A percentile compares a stretch with the other conserved stretches of the same genome.
phyloP scores from a whole-genome alignment of 768 basidiomycete genomes.

The Pseudohyphozyma bogoriensis region DNA sequence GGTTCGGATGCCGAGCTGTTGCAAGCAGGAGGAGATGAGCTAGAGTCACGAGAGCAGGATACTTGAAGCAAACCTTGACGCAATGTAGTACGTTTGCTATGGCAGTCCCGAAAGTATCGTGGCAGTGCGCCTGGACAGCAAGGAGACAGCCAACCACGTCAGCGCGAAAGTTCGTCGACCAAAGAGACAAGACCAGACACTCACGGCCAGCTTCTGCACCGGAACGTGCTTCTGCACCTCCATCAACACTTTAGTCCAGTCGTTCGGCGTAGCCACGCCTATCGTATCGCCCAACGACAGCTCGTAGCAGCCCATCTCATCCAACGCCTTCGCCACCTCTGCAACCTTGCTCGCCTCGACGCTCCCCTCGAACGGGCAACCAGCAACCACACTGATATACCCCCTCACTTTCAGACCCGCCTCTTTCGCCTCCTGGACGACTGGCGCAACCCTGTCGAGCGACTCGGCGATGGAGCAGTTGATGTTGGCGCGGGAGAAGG shows the following conservation, averaged over 20 bases:
- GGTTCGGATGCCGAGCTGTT: conserved; percentile 54
- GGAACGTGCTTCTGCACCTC: conserved; percentile 55
- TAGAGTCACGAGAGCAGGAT: not conserved
- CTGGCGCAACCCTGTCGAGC: conserved; percentile 52
- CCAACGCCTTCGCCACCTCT: conserved; percentile 57
- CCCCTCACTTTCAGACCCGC: conserved; percentile 52
- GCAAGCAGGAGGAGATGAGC: not conserved
- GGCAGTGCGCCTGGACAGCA: conserved; percentile 50
- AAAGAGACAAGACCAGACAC: not conserved
- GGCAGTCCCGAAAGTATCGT: conserved; percentile 83
- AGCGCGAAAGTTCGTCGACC: not conserved
- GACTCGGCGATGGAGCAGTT: conserved; percentile 65
- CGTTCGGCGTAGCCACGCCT: conserved; percentile 66
- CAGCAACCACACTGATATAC: conserved; percentile 30
- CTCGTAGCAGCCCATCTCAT: conserved; percentile 91
- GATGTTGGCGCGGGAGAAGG: conserved; percentile 74
- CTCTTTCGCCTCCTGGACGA: conserved; percentile 53
- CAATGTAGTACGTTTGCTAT: conserved; percentile 32
- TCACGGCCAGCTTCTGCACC: conserved; percentile 54
- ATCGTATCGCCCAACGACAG: conserved; percentile 74
- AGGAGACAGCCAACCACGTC: not conserved
- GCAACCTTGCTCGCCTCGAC: conserved; percentile 57
- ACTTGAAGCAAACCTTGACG: conserved; percentile 37
- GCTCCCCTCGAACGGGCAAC: conserved; percentile 74
- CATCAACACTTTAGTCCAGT: conserved; percentile 58